phyloP scores from a whole-genome alignment of 2,329 filamentous ascomycete species.

The Nothophoma quercina region DNA sequence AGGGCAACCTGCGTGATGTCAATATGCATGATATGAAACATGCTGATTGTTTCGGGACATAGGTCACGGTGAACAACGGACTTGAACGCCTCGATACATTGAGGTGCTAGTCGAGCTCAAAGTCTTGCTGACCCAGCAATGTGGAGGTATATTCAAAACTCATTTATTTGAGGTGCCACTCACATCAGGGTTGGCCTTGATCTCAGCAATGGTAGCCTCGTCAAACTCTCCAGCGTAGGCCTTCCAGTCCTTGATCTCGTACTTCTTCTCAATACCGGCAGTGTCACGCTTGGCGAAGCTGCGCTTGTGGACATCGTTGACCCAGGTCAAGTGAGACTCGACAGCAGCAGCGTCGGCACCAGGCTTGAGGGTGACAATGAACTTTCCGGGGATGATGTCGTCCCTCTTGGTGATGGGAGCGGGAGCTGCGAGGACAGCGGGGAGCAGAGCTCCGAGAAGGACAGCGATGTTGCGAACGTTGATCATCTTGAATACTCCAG shows the following conservation, averaged over 20 bases:
- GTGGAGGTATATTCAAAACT: no score
- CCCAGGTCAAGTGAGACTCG: conserved; percentile 44
- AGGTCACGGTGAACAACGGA: neutral
- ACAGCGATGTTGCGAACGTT: conserved; percentile 20
- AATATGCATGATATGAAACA: neutral
- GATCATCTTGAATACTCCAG: conserved; percentile 16
- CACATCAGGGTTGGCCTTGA: conserved; percentile 40
- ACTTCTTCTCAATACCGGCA: conserved; percentile 53
- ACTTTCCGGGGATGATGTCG: conserved; percentile 30
- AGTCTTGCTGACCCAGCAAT: no score
- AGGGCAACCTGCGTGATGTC: conserved; percentile 16
- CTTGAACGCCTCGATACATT: neutral
- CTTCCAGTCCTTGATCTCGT: conserved; percentile 53
- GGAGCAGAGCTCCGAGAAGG: conserved; percentile 18
- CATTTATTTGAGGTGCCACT: neutral
- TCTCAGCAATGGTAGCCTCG: conserved; percentile 52
- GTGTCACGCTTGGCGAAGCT: conserved; percentile 48
- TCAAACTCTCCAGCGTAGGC: conserved; percentile 59
- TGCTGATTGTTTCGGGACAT: neutral
- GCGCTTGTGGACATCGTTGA: conserved; percentile 47
- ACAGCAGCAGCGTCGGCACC: conserved; percentile 25
- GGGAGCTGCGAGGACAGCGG: conserved; percentile 19
- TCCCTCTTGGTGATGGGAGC: conserved; percentile 22
- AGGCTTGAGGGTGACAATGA: conserved; percentile 35
- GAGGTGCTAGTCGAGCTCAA: no score